Conservation (phyloP, 345 rosid species). For the Citrus sp. region DNA sequence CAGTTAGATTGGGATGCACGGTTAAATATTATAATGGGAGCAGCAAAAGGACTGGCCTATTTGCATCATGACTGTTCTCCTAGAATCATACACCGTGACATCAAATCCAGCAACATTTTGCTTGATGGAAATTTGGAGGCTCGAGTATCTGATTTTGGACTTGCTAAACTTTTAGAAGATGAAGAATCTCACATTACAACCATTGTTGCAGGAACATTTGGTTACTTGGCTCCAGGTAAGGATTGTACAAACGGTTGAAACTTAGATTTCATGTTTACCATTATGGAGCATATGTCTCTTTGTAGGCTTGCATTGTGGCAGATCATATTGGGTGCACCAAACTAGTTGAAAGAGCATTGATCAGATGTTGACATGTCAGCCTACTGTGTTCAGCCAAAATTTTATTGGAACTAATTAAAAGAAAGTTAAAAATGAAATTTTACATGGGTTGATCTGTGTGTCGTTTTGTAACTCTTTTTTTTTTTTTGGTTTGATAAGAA, state of each 20-base stretch:
- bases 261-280: not conserved
- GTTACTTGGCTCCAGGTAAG: slow-evolving; percentile 98
- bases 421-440: not conserved
- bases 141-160: slow-evolving; percentile 97
- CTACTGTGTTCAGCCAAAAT: not conserved
- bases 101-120: slow-evolving; percentile 94
- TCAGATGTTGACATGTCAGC: not conserved
- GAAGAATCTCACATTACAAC: slow-evolving; percentile 99
- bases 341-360: not conserved
- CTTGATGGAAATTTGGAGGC: slow-evolving; percentile 97
- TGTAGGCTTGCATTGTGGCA: not conserved
- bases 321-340: not conserved
- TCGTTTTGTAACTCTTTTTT: too few relatives aligned
- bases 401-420: not conserved
- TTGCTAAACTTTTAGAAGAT: slow-evolving; percentile 90
- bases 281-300: not conserved
- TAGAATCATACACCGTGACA: slow-evolving; percentile 97
- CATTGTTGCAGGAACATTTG: slow-evolving; percentile 98
- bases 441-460: too few relatives aligned
- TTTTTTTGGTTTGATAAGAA: too few relatives aligned
- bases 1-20: slow-evolving; percentile 96
- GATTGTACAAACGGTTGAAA: not conserved
- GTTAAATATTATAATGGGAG: slow-evolving; percentile 86
- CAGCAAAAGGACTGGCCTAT: slow-evolving; percentile 95
- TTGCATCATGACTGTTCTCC: slow-evolving; percentile 99